Base-by-base conservation (phyloP, 106 monocot species). In the Ottelia alismoides region DNA sequence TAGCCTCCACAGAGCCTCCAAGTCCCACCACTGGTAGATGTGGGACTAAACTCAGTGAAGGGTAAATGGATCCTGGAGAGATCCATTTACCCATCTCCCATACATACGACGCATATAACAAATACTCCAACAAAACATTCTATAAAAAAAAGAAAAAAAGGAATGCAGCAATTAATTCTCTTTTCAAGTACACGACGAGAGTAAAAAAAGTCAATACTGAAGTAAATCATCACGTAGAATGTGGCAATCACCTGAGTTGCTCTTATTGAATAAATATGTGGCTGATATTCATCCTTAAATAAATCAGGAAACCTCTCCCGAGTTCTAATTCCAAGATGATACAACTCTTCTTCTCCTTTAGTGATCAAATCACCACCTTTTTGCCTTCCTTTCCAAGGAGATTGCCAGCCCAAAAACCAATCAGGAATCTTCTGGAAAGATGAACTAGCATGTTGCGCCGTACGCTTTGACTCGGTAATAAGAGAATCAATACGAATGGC, bases 351-450 rank as follows among this genome's bases (percentile, higher is more conserved):
- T 57, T 92, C 91, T 28, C 91, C 91, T 64, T 70, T 70, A 22
- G 20, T 45, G 22, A 72, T 58, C 31, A 92, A 85, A 58, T 92
- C 85, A 27, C 85, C 91, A 22, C 91, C 91, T 78, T 58, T 85
- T 51, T 58, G 45, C 23, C 78, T 75, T 52, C 81, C 91, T 65
- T 85, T 75, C 91, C 91, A 92, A 59, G 85, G 91, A 31, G 91
- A 92, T 21, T 78, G 62, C 85, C 91, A 92, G 23, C 70, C 78
- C 49, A 30, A 56, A 27, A 92, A 57, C 91, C 91, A 92, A 21
- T 57, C 27, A 24, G 81, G 91, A 58, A 81, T 76, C 54, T 66
- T 78, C 58, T 67, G 29, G 63, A 66, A 31, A 45, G 53, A 25
- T 9, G 22, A 47, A 16, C 27, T 32, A n/a, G 51, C 59, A 17